Percentiles rank a stretch among this genome's conserved stretches.
phyloP scores from a whole-genome alignment of 169 alveolate species.

The Plasmodium coatneyi region DNA sequence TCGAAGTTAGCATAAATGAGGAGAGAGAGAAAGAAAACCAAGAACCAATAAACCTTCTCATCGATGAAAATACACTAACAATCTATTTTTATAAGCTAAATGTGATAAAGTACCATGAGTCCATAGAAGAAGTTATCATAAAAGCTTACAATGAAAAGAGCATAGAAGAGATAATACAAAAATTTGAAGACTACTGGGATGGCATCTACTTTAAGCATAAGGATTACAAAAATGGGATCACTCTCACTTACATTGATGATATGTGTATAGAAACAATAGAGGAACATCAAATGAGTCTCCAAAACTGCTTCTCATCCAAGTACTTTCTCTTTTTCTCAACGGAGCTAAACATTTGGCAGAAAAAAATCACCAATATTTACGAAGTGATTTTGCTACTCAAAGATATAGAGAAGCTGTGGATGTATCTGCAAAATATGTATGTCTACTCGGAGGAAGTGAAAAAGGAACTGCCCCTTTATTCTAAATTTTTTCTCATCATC shows the following conservation, averaged over 20 bases:
- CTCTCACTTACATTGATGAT: slow-evolving; percentile 92
- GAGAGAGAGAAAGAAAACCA: slow-evolving; percentile 36
- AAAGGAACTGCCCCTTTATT: slow-evolving; percentile 96
- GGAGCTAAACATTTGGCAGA: slow-evolving; percentile 93
- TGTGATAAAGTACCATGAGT: slow-evolving; percentile 61
- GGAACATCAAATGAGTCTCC: slow-evolving; percentile 94
- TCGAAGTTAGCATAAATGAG: slow-evolving; percentile 50
- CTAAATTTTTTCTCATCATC: slow-evolving; percentile 94
- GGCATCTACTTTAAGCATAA: slow-evolving; percentile 39
- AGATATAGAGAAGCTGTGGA: slow-evolving; percentile 97
- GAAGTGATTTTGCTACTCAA: slow-evolving; percentile 93
- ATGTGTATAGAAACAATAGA: slow-evolving; percentile 95
- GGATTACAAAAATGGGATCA: slow-evolving; percentile 88
- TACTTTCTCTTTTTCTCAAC: slow-evolving; percentile 94
- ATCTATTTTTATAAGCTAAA: slow-evolving; percentile 49
- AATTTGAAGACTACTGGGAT: slow-evolving; percentile 63
- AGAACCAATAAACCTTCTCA: slow-evolving; percentile 32
- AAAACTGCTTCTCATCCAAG: slow-evolving; percentile 95
- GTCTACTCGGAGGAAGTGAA: slow-evolving; percentile 97
- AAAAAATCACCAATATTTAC: slow-evolving; percentile 92
- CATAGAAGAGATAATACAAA: slow-evolving; percentile 48
- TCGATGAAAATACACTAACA: slow-evolving; percentile 55
- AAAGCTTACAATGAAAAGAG: slow-evolving; percentile 64
- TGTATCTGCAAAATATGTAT: slow-evolving; percentile 96
- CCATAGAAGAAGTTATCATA: slow-evolving; percentile 53